Conservation (phyloP, 805 yeast genomes). For the Metschnikowia colocasiae region DNA sequence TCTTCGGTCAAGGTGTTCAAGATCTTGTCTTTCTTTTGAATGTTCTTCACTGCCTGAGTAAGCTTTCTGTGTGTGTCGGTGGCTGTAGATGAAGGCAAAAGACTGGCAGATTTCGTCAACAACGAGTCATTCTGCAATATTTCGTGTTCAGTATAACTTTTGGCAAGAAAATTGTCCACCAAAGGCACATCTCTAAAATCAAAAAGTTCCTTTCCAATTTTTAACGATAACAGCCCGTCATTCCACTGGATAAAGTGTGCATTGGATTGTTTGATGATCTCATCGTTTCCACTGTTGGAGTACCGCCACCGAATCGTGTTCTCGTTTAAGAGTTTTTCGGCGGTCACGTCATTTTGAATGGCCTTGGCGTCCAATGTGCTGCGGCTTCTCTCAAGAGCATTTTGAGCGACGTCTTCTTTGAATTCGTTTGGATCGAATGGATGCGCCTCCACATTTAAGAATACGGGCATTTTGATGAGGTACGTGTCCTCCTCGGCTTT, state of each 20-base stretch:
- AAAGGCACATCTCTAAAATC: constrained; percentile 66
- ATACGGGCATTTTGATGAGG: constrained; percentile 73
- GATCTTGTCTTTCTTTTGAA: constrained; percentile 46
- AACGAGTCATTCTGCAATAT: constrained; percentile 66
- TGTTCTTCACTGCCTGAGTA: constrained; percentile 61
- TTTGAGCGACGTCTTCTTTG: constrained; percentile 45
- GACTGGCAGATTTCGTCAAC: constrained; percentile 61
- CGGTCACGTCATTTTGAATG: constrained; percentile 45
- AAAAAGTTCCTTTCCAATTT: constrained; percentile 82
- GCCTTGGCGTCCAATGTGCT: constrained; percentile 38
- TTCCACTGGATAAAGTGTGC: constrained; percentile 91
- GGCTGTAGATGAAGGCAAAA: constrained; percentile 87
- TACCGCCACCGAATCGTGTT: constrained; percentile 95
- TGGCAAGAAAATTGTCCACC: constrained; percentile 68
- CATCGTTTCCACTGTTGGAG: constrained; percentile 65
- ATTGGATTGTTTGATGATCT: constrained; percentile 80
- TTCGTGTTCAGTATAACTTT: constrained; percentile 67
- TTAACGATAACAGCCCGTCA: constrained; percentile 84
- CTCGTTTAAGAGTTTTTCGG: constrained; percentile 65
- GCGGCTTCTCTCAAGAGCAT: constrained; percentile 25
- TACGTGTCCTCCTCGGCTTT: constrained; percentile 36
- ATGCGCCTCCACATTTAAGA: constrained; percentile 73
- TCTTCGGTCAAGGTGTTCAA: constrained; percentile 51
- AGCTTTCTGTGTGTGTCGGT: constrained; percentile 79
- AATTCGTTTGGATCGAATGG: constrained; percentile 80